A percentile compares a stretch with the other conserved stretches of the same genome.
Evolutionary conservation across 2,329 filamentous ascomycete genomes (phyloP).

Genomic region (Nothomitra cinnamomea): DNA sequence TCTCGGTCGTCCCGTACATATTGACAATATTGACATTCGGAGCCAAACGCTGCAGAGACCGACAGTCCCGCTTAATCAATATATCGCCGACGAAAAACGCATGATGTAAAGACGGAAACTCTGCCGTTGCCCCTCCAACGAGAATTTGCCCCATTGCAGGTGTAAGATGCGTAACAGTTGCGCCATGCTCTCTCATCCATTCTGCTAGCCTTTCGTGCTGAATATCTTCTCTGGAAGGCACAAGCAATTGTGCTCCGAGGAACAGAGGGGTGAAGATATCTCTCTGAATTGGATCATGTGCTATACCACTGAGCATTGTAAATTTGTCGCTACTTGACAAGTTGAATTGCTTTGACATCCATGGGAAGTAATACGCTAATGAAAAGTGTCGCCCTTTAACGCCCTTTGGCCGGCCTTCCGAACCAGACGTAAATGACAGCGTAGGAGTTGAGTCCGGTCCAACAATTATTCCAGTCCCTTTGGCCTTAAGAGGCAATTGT

Average conservation of each 20-base stretch:
- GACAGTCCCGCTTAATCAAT: conserved; percentile 69
- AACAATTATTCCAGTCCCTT: conserved; percentile 57
- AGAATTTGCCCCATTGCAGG: conserved; percentile 95
- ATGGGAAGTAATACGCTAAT: conserved; percentile 72
- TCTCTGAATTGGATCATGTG: conserved; percentile 51
- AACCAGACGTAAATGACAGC: conserved; percentile 56
- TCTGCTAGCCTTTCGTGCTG: conserved; percentile 70
- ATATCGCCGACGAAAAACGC: conserved; percentile 94
- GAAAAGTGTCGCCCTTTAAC: conserved; percentile 78
- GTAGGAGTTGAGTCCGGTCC: conserved; percentile 75
- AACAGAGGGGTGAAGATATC: conserved; percentile 88
- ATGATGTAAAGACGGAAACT: conserved; percentile 59
- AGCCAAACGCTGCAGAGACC: conserved; percentile 56
- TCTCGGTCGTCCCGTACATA: conserved; percentile 83
- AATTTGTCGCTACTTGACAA: conserved; percentile 58
- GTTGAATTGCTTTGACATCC: conserved; percentile 78
- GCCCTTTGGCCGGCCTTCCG: conserved; percentile 68
- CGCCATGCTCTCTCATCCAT: conserved; percentile 63
- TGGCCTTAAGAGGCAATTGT: conserved; percentile 32
- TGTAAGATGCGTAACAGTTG: conserved; percentile 79
- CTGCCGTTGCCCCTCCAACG: conserved; percentile 59
- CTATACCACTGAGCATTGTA: conserved; percentile 72
- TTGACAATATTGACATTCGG: conserved; percentile 61
- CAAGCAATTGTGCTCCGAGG: conserved; percentile 60
- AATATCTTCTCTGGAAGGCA: conserved; percentile 71